Evolutionary conservation across 2,329 filamentous ascomycete species (phyloP).

Genomic region (Domatiomyces globalis): DNA sequence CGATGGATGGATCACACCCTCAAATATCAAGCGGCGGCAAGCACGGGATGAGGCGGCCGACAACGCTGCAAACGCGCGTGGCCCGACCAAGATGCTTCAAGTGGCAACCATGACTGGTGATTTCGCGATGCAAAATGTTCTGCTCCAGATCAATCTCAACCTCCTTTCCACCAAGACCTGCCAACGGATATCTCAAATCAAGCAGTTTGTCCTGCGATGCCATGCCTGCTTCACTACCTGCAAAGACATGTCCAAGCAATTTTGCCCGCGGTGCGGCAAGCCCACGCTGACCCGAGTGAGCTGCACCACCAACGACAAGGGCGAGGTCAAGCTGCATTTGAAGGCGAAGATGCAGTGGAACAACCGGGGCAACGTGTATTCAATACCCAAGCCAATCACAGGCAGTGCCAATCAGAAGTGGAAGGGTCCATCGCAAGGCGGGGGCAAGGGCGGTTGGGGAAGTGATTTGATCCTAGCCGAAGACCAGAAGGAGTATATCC

Average conservation of each 20-base stretch:
- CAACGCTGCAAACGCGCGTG: slow-evolving; percentile 31
- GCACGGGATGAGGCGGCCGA: slow-evolving; percentile 45
- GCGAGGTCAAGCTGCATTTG: slow-evolving; percentile 71
- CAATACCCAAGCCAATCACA: slow-evolving; percentile 76
- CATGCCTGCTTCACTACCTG: slow-evolving; percentile 82
- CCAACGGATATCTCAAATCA: slow-evolving; percentile 67
- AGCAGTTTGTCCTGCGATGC: slow-evolving; percentile 81
- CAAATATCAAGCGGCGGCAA: slow-evolving; percentile 77
- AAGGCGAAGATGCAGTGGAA: slow-evolving; percentile 97
- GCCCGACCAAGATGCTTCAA: slow-evolving; percentile 54
- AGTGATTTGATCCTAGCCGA: slow-evolving; percentile 70
- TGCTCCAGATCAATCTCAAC: slow-evolving; percentile 86
- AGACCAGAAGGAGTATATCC: slow-evolving; percentile 85
- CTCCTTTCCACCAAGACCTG: slow-evolving; percentile 61
- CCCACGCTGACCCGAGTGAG: slow-evolving; percentile 70
- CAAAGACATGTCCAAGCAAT: slow-evolving; percentile 75
- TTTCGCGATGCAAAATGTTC: slow-evolving; percentile 95
- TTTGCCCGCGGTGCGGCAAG: slow-evolving; percentile 84
- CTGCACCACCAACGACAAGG: slow-evolving; percentile 68
- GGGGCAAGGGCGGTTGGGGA: slow-evolving; percentile 81
- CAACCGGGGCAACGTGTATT: slow-evolving; percentile 80
- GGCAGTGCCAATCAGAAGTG: slow-evolving; percentile 67
- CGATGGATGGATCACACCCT: slow-evolving; percentile 86
- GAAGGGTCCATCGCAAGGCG: slow-evolving; percentile 41
- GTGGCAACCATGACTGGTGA: slow-evolving; percentile 89